These are phyloP conservation scores for Trichaptum fuscoviolaceum DNA, from an alignment of 768 basidiomycete genomes.

Conservation along the genomic window DNA sequence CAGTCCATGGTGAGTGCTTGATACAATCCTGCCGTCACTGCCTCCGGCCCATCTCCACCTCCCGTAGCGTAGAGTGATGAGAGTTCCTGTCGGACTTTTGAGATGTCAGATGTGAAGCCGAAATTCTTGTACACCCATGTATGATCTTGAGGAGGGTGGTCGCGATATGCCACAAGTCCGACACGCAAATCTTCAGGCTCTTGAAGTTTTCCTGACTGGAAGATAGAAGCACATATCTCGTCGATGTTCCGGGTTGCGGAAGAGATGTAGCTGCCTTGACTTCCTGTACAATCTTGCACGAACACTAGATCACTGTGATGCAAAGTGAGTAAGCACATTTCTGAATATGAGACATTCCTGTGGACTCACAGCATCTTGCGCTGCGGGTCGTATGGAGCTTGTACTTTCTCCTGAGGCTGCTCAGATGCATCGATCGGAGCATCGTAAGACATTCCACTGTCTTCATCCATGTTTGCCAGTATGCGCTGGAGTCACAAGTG, in stretches of 20 bases:
- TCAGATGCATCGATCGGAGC: slow-evolving; percentile 28
- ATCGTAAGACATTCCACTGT: slow-evolving; percentile 61
- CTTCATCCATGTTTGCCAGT: slow-evolving; percentile 62
- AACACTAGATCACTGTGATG: slow-evolving; percentile 80
- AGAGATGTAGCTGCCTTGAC: slow-evolving; percentile 86
- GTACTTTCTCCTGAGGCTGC: slow-evolving; percentile 28
- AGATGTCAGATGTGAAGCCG: slow-evolving; percentile 90
- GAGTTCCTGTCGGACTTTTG: slow-evolving; percentile 78
- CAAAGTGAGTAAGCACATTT: slow-evolving; percentile 16
- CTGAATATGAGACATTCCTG: neutral
- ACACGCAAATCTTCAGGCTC: slow-evolving; percentile 83
- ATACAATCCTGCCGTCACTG: slow-evolving; percentile 88
- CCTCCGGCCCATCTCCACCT: slow-evolving; percentile 94
- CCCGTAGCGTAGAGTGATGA: slow-evolving; percentile 83
- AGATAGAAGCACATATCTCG: slow-evolving; percentile 90
- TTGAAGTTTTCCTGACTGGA: slow-evolving; percentile 90
- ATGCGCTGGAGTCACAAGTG: slow-evolving; percentile 8
- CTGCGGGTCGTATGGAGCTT: slow-evolving; percentile 27
- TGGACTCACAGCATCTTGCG: slow-evolving; percentile 72
- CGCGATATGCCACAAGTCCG: slow-evolving; percentile 91
- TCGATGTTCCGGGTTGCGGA: slow-evolving; percentile 96
- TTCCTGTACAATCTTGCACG: slow-evolving; percentile 92
- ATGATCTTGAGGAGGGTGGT: slow-evolving; percentile 96
- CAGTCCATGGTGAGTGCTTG: slow-evolving; percentile 89
- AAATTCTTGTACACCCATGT: slow-evolving; percentile 92